These are phyloP conservation scores for Rosa lucieae DNA, from an alignment of 306 rosid genomes.

Conservation along the genomic window DNA sequence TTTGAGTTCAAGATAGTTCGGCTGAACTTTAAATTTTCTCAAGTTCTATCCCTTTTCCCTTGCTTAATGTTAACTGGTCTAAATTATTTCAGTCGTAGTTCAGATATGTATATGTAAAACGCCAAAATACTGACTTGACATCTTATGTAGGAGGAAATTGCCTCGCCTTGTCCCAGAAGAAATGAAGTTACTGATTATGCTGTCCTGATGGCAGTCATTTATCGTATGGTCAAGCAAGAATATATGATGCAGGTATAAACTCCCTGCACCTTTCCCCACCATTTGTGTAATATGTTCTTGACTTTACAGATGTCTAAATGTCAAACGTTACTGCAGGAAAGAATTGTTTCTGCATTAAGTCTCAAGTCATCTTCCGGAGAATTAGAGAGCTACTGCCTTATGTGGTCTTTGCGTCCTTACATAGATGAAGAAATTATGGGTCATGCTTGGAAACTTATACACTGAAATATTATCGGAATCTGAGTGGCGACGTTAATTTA, in stretches of 20 bases:
- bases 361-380: constrained; percentile 56
- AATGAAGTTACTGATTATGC: constrained; percentile 43
- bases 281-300: constrained; percentile 8
- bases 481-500: background rate
- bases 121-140: background rate
- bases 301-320: constrained; percentile 7
- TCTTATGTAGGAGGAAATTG: constrained; percentile 41
- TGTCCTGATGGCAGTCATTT: constrained; percentile 51
- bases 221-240: constrained; percentile 69
- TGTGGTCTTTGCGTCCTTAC: constrained; percentile 78
- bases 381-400: constrained; percentile 61
- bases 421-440: constrained; percentile 47
- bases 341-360: constrained; percentile 58
- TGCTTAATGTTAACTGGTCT: background rate
- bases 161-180: constrained; percentile 31
- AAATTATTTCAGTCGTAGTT: background rate
- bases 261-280: constrained; percentile 5
- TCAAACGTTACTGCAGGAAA: constrained; percentile 49
- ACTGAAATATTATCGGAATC: constrained; percentile 23
- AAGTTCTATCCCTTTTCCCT: background rate
- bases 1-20: constrained; percentile 3
- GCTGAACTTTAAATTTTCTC: background rate
- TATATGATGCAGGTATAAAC: constrained; percentile 70
- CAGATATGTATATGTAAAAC: background rate
- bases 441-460: constrained; percentile 64